Evolutionary conservation across 192 early-diverging fungal genomes (phyloP).

Genomic region (Entomortierella parvispora): DNA sequence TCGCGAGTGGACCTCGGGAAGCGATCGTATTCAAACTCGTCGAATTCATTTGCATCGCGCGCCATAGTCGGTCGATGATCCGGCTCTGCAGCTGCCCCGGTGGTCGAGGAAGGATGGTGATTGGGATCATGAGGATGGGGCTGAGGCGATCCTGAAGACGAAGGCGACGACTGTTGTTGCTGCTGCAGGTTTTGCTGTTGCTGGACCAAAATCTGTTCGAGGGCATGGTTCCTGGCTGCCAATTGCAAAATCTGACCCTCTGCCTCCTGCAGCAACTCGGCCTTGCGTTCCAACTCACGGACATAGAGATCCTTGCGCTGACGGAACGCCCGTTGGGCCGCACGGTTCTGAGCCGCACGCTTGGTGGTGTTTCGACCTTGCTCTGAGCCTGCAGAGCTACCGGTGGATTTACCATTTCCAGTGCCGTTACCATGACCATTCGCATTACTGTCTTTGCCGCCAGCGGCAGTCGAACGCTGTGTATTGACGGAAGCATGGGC

Average conservation of each 20-base stretch:
- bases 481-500: background rate
- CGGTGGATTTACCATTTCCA: conserved; percentile 7
- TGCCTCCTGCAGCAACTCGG: conserved; percentile 65
- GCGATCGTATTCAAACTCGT: background rate
- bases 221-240: conserved; percentile 16
- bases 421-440: background rate
- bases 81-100: conserved; percentile 1
- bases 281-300: conserved; percentile 78
- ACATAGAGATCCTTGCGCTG: conserved; percentile 88
- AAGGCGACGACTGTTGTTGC: background rate
- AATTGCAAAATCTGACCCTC: conserved; percentile 55
- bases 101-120: background rate
- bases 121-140: no score
- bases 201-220: conserved; percentile 7
- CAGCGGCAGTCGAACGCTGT: background rate
- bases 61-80: background rate
- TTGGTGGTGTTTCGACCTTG: conserved; percentile 62
- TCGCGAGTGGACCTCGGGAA: background rate
- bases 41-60: background rate
- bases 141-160: no score
- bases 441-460: background rate
- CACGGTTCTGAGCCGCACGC: conserved; percentile 90
- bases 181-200: background rate
- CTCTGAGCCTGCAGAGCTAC: conserved; percentile 24
- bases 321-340: conserved; percentile 91